Evolutionary conservation across 2,329 filamentous ascomycete genomes (phyloP).

Genomic region (Karstenula rhodostoma): DNA sequence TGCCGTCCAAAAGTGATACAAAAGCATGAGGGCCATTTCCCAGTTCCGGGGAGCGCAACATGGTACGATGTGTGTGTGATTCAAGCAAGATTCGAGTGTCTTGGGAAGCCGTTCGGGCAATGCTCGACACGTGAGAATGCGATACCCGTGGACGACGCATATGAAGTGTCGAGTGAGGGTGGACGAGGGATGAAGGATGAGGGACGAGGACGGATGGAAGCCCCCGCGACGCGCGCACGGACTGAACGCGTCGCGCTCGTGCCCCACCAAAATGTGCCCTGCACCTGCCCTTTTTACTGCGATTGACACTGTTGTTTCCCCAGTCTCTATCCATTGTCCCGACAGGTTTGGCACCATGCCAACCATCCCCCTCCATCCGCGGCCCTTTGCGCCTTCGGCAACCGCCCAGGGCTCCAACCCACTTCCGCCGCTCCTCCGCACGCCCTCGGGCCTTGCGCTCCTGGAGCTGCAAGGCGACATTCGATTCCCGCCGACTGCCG

Average conservation of each 20-base stretch:
- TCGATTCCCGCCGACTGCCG: slow-evolving; percentile 68
- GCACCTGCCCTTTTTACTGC: neutral
- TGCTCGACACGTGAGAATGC: neutral
- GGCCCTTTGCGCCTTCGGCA: slow-evolving; percentile 7
- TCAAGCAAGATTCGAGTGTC: no score
- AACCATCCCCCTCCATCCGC: slow-evolving; percentile 36
- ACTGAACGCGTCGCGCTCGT: slow-evolving; percentile 15
- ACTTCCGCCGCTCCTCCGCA: slow-evolving; percentile 84
- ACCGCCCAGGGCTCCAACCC: slow-evolving; percentile 56
- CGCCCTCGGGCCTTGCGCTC: slow-evolving; percentile 86
- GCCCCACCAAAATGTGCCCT: slow-evolving; percentile 5
- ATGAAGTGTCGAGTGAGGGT: neutral
- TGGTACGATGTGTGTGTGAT: no score
- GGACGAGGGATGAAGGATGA: neutral
- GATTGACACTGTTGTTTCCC: neutral
- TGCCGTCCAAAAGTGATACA: no score
- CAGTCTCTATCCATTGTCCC: neutral
- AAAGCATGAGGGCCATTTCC: no score
- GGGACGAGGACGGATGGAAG: no score
- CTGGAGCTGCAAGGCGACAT: slow-evolving; percentile 93
- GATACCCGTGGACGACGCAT: neutral
- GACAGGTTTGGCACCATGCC: slow-evolving; percentile 35
- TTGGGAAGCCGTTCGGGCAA: no score
- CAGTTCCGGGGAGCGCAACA: no score
- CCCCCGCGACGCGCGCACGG: slow-evolving; percentile 18